Conservation (phyloP, 805 yeast genomes). For the Metschnikowia drakensbergensis region DNA sequence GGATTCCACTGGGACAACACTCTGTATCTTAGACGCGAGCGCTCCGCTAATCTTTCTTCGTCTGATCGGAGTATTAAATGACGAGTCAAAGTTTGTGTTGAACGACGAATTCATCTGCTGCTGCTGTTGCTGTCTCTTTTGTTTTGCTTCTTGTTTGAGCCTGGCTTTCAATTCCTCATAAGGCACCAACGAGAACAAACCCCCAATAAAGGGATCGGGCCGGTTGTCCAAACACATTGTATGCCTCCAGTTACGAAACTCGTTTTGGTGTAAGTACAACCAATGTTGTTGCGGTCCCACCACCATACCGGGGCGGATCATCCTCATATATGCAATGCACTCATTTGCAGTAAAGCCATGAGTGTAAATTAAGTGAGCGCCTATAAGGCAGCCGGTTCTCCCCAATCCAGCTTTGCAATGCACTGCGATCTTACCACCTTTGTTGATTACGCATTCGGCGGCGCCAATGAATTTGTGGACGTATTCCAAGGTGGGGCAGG, state of each 20-base stretch:
- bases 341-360: constrained; percentile 97
- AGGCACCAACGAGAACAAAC: constrained; percentile 57
- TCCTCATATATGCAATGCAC: constrained; percentile 94
- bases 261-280: constrained; percentile 93
- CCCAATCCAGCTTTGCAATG: constrained; percentile 99
- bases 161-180: constrained; percentile 60
- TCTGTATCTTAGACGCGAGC: constrained; percentile 60
- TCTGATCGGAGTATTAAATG: constrained; percentile 73
- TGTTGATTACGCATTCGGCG: constrained; percentile 79
- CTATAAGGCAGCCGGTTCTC: constrained; percentile 95
- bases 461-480: constrained; percentile 94
- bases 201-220: constrained; percentile 66
- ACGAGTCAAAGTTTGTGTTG: constrained; percentile 35
- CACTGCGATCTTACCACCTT: constrained; percentile 95
- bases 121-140: constrained; percentile 32
- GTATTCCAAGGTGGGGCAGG: constrained; percentile 92
- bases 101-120: constrained; percentile 26
- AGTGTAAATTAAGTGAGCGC: constrained; percentile 93
- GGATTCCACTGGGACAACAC: constrained; percentile 84
- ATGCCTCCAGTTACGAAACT: constrained; percentile 92
- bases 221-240: constrained; percentile 76
- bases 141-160: constrained; percentile 42
- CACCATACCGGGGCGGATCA: constrained; percentile 99
- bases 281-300: constrained; percentile 99
- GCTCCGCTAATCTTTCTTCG: constrained; percentile 64